Evolutionary conservation across 805 yeast genomes (phyloP).

Genomic region (Candida pseudoglaebosa): DNA sequence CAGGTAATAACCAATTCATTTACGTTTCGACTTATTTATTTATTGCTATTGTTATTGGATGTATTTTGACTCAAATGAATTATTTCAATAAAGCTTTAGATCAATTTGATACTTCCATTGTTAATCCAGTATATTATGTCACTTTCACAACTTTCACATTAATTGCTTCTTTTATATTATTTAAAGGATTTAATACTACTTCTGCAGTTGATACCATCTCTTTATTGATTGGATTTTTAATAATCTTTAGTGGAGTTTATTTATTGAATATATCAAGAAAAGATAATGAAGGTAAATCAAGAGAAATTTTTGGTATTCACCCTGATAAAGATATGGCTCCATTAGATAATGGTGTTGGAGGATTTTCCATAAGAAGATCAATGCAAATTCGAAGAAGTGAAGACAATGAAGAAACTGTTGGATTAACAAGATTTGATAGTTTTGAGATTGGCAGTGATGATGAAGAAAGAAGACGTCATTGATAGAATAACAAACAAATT

Average conservation of each 20-base stretch:
- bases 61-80: conserved; percentile 89
- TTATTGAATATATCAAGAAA: conserved; percentile 74
- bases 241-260: conserved; percentile 85
- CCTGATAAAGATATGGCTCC: conserved; percentile 52
- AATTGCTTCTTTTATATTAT: conserved; percentile 79
- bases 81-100: conserved; percentile 91
- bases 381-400: conserved; percentile 55
- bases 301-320: conserved; percentile 62
- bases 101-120: conserved; percentile 89
- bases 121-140: conserved; percentile 86
- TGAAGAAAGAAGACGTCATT: conserved; percentile 17
- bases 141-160: conserved; percentile 87
- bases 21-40: conserved; percentile 82
- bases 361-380: conserved; percentile 66
- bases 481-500: neutral
- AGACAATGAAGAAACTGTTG: conserved; percentile 44
- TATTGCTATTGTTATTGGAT: conserved; percentile 69
- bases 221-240: conserved; percentile 76
- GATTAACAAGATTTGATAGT: conserved; percentile 58
- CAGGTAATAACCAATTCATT: conserved; percentile 84
- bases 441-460: conserved; percentile 48
- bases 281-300: conserved; percentile 47
- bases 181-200: conserved; percentile 83
- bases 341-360: conserved; percentile 78
- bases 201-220: conserved; percentile 77